These are phyloP conservation scores for Boletus rubroflammeus DNA, from an alignment of 768 basidiomycete genomes.

Conservation along the genomic window DNA sequence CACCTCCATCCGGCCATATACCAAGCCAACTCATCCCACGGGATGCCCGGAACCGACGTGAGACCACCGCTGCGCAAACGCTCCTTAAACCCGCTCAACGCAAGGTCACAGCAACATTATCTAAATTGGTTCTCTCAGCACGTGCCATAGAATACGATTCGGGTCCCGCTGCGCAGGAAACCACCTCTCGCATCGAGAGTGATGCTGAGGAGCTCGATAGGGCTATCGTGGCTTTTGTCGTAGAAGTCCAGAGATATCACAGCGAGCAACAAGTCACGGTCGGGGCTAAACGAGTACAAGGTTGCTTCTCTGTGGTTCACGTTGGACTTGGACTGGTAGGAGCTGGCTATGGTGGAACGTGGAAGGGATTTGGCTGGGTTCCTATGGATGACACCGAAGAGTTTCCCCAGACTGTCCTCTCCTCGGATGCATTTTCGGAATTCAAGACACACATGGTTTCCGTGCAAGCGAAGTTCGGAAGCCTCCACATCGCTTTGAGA, in stretches of 20 bases:
- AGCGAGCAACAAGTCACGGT: conserved; percentile 23
- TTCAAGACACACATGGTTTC: conserved; percentile 45
- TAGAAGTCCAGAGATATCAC: conserved; percentile 63
- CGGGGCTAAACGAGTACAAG: conserved; percentile 53
- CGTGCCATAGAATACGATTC: conserved; percentile 85
- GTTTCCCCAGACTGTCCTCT: conserved; percentile 44
- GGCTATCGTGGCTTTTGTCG: conserved; percentile 63
- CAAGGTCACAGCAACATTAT: conserved; percentile 85
- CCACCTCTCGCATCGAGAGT: conserved; percentile 65
- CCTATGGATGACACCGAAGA: conserved; percentile 48
- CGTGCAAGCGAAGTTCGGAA: conserved; percentile 49
- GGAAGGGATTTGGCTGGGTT: conserved; percentile 87
- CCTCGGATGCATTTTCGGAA: conserved; percentile 51
- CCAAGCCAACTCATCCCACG: conserved; percentile 51
- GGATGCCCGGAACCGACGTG: conserved; percentile 43
- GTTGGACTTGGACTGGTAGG: conserved; percentile 79
- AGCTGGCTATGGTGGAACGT: conserved; percentile 68
- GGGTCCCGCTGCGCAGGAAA: conserved; percentile 56
- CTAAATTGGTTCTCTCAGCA: conserved; percentile 85
- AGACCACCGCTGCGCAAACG: conserved; percentile 46
- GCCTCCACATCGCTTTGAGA: conserved; percentile 26
- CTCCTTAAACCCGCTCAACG: conserved; percentile 77
- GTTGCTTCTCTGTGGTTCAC: conserved; percentile 56
- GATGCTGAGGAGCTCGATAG: conserved; percentile 76
- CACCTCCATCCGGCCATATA: conserved; percentile 58